Evolutionary conservation across 2,329 filamentous ascomycete genomes (phyloP).

Genomic region (Aspergillus hiratsukae): DNA sequence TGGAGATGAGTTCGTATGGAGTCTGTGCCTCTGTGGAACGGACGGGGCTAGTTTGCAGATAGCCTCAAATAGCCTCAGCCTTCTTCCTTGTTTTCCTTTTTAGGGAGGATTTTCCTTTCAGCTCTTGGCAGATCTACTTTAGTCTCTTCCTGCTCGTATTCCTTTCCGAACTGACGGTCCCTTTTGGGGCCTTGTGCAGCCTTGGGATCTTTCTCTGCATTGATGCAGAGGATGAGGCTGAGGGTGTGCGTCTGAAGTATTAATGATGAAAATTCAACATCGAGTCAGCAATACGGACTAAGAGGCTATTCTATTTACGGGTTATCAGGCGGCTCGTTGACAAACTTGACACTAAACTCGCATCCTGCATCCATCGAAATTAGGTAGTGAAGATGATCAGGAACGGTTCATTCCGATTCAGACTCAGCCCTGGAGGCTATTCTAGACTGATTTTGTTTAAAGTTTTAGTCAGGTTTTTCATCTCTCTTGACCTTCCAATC

Average conservation of each 20-base stretch:
- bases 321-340: too few relatives aligned
- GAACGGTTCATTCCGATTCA: neutral
- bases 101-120: neutral
- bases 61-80: neutral
- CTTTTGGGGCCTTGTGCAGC: neutral
- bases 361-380: too few relatives aligned
- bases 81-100: neutral
- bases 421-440: neutral
- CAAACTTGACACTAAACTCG: too few relatives aligned
- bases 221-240: neutral
- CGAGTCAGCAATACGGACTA: neutral
- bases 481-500: neutral
- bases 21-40: too few relatives aligned
- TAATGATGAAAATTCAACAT: neutral
- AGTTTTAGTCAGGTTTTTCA: neutral
- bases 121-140: neutral
- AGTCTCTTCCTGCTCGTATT: neutral
- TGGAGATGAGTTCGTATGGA: neutral
- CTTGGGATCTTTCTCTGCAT: neutral
- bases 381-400: neutral
- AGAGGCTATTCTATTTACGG: neutral
- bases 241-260: neutral
- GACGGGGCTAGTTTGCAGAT: neutral
- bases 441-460: neutral
- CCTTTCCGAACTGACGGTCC: neutral